A percentile compares a stretch with the other conserved stretches of the same genome.
Conservation (phyloP, 2,329 filamentous ascomycete genomes). For the Aspergillus latus region DNA sequence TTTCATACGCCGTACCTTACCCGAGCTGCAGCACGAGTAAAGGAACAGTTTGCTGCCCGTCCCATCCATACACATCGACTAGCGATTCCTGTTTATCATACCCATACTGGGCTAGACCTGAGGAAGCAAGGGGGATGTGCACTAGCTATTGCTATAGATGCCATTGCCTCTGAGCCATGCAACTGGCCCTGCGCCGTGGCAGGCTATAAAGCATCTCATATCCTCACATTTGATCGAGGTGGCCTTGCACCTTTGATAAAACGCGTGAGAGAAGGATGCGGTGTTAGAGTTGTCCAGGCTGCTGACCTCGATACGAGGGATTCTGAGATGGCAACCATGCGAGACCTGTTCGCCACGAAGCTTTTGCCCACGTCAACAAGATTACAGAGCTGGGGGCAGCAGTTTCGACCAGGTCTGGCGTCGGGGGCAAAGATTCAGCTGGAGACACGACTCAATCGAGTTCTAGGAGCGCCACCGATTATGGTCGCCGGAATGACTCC, state of each 20-base stretch:
- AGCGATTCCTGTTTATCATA: constrained; percentile 35
- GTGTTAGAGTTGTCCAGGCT: constrained; percentile 18
- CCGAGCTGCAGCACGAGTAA: constrained; percentile 23
- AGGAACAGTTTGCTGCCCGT: constrained; percentile 16
- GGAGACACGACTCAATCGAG: constrained; percentile 91
- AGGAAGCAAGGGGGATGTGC: constrained; percentile 13
- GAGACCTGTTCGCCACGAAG: constrained; percentile 17
- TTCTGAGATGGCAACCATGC: constrained; percentile 19
- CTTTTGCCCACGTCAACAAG: constrained; percentile 61
- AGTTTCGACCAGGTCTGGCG: constrained; percentile 83
- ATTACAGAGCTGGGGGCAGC: constrained; percentile 90
- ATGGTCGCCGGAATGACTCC: constrained; percentile 96
- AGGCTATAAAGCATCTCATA: constrained; percentile 12
- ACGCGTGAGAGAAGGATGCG: constrained; percentile 17
- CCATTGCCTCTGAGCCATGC: constrained; percentile 17
- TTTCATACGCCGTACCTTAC: constrained; percentile 42
- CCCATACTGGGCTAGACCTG: constrained; percentile 31
- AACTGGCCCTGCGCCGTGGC: constrained; percentile 21
- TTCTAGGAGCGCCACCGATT: constrained; percentile 80
- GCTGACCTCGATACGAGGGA: constrained; percentile 19
- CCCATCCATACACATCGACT: constrained; percentile 17
- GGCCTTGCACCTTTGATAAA: constrained; percentile 18
- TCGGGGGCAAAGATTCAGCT: constrained; percentile 84
- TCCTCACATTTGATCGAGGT: constrained; percentile 21
- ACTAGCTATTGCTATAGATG: constrained; percentile 17